Base-by-base conservation (phyloP, 805 yeast species). In the Starmerella potacharoeniae region DNA sequence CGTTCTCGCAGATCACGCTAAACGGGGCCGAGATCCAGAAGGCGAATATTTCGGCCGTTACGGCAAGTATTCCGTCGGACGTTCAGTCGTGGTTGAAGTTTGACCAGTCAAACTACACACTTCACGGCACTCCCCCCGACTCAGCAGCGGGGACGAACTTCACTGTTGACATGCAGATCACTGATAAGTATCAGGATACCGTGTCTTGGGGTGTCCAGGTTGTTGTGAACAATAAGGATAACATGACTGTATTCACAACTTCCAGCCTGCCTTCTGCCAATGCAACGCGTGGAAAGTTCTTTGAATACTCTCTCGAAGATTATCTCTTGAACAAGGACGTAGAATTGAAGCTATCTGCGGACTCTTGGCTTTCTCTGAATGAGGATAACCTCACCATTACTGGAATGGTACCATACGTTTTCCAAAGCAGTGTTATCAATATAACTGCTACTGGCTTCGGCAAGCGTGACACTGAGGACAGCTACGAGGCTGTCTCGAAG, bases 81-180 rank as follows among this genome's bases (percentile, higher is more conserved):
- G 71, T 55, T 14, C 46, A 74, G 28, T 66, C 68, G 50, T 91
- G 97, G 97, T 72, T 91, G 49, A 62, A 72, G 1, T 89, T 77
- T 66, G 77, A 81, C 66, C 62, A 70, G 46, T 60, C 75, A 10
- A 86, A 84, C 64, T 71, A 77, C 66, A 83, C 95, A 0, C 75
- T 91, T 54, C 67, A 69, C 41, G 98, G 98, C 33, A 65, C 69
- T 16, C 84, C 83, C 22, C 86, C 88, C 3, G 61, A 65, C 5
- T 69, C 74, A 59, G 78, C 82, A 43, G 73, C 61, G 13, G 64
- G 61, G 36, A 55, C 49, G 8, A 56, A 60, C 50, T 47, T 58
- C 42, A 42, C 54, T 10, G 62, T 82, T 31, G 69, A 69, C 2
- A 67, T 83, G 34, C 65, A 66, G 6, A 77, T 81, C 22, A 71